Base-by-base conservation (phyloP, 768 basidiomycete genomes). In the Gloeopeniophorella convolvens region DNA sequence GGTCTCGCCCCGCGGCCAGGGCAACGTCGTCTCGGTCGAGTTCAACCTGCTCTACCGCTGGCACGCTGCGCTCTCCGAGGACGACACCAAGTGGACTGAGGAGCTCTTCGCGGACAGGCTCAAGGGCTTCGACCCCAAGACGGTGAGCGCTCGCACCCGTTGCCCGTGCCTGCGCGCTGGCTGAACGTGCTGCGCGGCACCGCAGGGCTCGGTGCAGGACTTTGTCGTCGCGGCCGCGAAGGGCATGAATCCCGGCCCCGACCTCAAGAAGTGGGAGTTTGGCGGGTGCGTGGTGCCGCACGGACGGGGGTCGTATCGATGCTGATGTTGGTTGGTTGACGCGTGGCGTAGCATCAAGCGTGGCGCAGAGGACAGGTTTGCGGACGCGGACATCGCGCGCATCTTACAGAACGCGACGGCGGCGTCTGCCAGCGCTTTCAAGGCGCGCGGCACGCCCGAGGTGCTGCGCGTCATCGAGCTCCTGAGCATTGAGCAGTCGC, bases 11-110 rank as follows among this genome's bases (percentile, higher is more conserved):
- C 75, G 79, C 9, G 89, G 88, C 31, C 69, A 81, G 62, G 89
- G 89, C 42, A 90, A 90, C 59, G 80, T 78, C 31, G 78, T 80
- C 50, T 86, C 87, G 0, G 62, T 88, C 28, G 89, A 90, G 65
- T 89, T 90, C 70, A 89, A 74, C 59, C 57, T 76, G 20, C 61
- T 75, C 15, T 74, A 76, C 57, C 70, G 63, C 43, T 65, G 65
- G 61, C 60, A 65, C 51, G 42, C 50, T 18, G 13, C 50, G 34
- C 3, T 37, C n/a, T 59, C 35, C 5, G 18, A 58, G 26, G 26
- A 34, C 3, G 57, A 58, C 28, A 33, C 20, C 1, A 0, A 12
- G 13, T 46, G 40, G 50, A 58, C 41, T 1, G 48, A 51, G 26
- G 4, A 50, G 1, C 18, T 15, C 28, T 56, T 58, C 41, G 13